Evolutionary conservation across 768 basidiomycete genomes (phyloP), one percentile per base, ranked within the genome.

Genomic region (Tulasnella sp.): DNA sequence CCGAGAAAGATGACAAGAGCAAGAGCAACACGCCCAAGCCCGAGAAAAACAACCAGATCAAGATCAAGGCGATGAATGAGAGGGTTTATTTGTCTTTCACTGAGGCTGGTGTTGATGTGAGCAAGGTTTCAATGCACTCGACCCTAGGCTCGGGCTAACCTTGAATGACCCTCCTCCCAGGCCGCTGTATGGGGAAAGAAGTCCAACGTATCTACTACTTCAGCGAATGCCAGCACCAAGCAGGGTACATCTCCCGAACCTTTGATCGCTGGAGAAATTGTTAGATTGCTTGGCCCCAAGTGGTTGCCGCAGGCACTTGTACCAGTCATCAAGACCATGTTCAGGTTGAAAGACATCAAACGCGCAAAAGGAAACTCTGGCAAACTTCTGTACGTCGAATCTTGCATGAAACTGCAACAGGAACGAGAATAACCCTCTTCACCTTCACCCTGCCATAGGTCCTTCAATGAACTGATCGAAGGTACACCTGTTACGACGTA

Each of bases 331-430:
- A 89, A 89, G 29, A 90, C 88, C 5, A 84, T 94, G 32, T 90
- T 90, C 79, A 86, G 86, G 51, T 86, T 88, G 55, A 84, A 87
- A 35, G 89, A 89, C 72, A 80, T 94, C 67, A 86, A 87, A 44
- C 90, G 92, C 70, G 92, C 89, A 2, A 92, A 91, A 0, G 91
- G 90, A 0, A 86, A 87, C 70, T 92, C 91, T 7, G 93, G 93
- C 0, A 80, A 78, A 13, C 88, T 95, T 39, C 87, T 77, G 75
- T 77, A 77, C 26, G 55, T 46, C 67, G 35, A n/a, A 71, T 7
- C 29, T 32, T 32, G 9, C 26, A 13, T 3, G 11, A 3, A n/a
- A 6, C 5, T 32, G 67, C 18, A n/a, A 13, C 5, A 18, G 6
- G 35, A 35, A 5, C 2, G 5, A 35, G 5, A 35, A 35, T 35